A percentile compares a stretch with the other conserved stretches of the same genome.
Evolutionary conservation across 169 alveolate genomes (phyloP).

Genomic region (Babesia caballi): DNA sequence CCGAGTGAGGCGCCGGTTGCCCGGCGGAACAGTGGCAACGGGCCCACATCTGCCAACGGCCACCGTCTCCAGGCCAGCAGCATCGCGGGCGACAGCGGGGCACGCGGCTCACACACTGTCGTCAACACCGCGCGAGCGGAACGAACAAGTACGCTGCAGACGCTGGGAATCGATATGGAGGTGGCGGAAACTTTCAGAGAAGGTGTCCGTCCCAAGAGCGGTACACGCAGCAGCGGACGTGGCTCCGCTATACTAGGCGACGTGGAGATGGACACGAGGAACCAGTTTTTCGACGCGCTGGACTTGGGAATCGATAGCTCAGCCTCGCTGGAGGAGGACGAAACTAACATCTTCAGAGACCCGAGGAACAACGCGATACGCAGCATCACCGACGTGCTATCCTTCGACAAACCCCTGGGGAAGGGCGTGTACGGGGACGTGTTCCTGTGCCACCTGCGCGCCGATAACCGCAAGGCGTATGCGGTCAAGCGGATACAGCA

Average conservation of each 20-base stretch:
- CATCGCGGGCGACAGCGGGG: not conserved
- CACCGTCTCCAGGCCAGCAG: too few species aligned
- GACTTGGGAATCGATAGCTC: slow-evolving; percentile 1
- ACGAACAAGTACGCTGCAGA: not conserved
- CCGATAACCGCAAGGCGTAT: slow-evolving; percentile 42
- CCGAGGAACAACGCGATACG: slow-evolving; percentile 12
- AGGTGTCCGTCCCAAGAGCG: not conserved
- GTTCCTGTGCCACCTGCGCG: slow-evolving; percentile 55
- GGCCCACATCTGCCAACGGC: too few species aligned
- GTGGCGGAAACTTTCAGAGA: not conserved
- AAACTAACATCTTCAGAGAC: slow-evolving; percentile 31
- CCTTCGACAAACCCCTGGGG: slow-evolving; percentile 70
- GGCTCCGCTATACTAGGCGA: slow-evolving; percentile 16
- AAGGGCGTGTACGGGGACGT: slow-evolving; percentile 80
- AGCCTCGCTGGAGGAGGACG: slow-evolving; percentile 14
- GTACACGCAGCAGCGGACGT: not conserved
- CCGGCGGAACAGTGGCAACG: too few species aligned
- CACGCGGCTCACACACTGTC: not conserved
- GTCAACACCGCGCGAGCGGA: not conserved
- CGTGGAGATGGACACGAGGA: not conserved
- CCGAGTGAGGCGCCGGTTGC: too few species aligned
- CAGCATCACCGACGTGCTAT: slow-evolving; percentile 52
- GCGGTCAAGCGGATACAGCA: slow-evolving; percentile 66
- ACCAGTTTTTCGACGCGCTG: slow-evolving; percentile 8
- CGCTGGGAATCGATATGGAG: not conserved